Evolutionary conservation across 1,139 yeast species (phyloP).

Genomic region (Yamadazyma jaroonii): DNA sequence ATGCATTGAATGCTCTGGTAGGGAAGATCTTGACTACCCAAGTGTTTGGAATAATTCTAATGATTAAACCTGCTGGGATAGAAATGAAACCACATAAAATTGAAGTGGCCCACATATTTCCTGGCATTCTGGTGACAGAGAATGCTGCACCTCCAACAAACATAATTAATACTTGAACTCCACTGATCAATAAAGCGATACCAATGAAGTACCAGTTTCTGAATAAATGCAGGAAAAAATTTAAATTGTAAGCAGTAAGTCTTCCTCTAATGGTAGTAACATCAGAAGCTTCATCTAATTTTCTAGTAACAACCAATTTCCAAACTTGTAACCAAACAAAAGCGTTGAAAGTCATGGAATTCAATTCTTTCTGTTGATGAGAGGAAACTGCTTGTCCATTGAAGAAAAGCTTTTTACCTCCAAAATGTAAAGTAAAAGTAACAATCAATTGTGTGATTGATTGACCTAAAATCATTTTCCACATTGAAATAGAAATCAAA

Average conservation of each 20-base stretch:
- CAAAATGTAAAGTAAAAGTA: conserved; percentile 79
- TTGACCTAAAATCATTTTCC: conserved; percentile 98
- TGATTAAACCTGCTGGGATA: conserved; percentile 72
- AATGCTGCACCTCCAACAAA: conserved; percentile 97
- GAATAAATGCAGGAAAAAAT: conserved; percentile 77
- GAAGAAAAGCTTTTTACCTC: conserved; percentile 63
- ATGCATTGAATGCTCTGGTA: conserved; percentile 45
- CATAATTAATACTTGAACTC: conserved; percentile 86
- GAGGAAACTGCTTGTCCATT: conserved; percentile 34
- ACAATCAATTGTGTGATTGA: conserved; percentile 71
- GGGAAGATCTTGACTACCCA: conserved; percentile 76
- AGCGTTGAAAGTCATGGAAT: conserved; percentile 88
- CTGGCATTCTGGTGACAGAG: conserved; percentile 73
- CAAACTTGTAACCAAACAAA: conserved; percentile 98
- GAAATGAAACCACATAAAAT: conserved; percentile 79
- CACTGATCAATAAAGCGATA: conserved; percentile 73
- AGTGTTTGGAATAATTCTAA: conserved; percentile 80
- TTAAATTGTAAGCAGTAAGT: conserved; percentile 58
- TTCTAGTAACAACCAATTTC: conserved; percentile 87
- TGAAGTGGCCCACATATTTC: conserved; percentile 88
- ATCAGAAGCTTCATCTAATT: conserved; percentile 85
- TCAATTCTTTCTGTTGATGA: conserved; percentile 57
- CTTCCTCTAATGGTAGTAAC: conserved; percentile 55
- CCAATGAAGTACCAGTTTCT: conserved; percentile 78
- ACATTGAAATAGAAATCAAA: conserved; percentile 85